A percentile compares a stretch with the other conserved stretches of the same genome.
Conservation (phyloP, 305 asterid genomes). For the Caryopteris hybrid region DNA sequence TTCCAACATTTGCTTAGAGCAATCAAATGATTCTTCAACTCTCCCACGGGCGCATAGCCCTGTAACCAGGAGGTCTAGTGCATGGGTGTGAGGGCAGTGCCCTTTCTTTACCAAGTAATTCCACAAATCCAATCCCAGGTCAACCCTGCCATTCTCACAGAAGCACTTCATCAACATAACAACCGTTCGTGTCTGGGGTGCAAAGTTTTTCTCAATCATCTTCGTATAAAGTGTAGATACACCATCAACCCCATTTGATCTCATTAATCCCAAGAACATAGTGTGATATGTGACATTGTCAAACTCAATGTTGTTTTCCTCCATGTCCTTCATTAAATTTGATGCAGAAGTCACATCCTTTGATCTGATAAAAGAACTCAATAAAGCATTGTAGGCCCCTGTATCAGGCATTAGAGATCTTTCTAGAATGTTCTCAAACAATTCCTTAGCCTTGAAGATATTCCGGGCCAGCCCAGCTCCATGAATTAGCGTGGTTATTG, state of each 20-base stretch:
- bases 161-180: conserved; percentile 80
- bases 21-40: conserved; percentile 62
- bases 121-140: conserved; percentile 77
- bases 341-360: conserved; percentile 58
- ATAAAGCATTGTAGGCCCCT: conserved; percentile 74
- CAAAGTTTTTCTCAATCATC: conserved; percentile 57
- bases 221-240: conserved; percentile 49
- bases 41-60: conserved; percentile 80
- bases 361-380: conserved; percentile 60
- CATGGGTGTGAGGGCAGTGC: conserved; percentile 82
- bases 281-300: conserved; percentile 78
- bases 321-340: conserved; percentile 67
- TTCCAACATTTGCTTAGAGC: conserved; percentile 67
- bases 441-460: conserved; percentile 49
- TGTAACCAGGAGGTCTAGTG: conserved; percentile 70
- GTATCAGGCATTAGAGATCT: conserved; percentile 56
- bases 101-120: conserved; percentile 64
- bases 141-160: conserved; percentile 57
- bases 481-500: conserved; percentile 81
- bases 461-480: conserved; percentile 90
- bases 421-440: conserved; percentile 47
- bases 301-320: conserved; percentile 37
- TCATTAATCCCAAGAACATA: conserved; percentile 70
- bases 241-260: conserved; percentile 43
- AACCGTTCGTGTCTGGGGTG: conserved; percentile 62